These are phyloP conservation scores for Suhomyces pyralidae DNA, from an alignment of 805 yeast species.

Conservation along the genomic window DNA sequence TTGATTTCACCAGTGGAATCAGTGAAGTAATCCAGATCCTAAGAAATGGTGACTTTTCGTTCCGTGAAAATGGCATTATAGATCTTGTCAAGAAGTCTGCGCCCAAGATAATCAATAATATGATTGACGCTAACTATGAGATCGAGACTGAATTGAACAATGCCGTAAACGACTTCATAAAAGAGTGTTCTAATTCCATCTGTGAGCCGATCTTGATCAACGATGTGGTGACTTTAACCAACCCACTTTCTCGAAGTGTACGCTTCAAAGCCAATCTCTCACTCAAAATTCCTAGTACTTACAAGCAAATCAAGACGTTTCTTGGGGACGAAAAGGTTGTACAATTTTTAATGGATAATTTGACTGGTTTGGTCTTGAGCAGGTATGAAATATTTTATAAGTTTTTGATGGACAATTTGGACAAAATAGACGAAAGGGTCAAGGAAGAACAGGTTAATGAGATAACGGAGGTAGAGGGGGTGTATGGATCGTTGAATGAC, in stretches of 20 bases:
- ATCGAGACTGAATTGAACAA: slow-evolving; percentile 70
- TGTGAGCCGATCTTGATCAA: slow-evolving; percentile 38
- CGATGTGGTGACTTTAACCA: slow-evolving; percentile 15
- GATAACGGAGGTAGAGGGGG: slow-evolving; percentile 62
- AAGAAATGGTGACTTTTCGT: slow-evolving; percentile 37
- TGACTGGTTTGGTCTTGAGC: slow-evolving; percentile 50
- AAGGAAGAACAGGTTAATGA: slow-evolving; percentile 29
- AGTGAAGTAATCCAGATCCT: slow-evolving; percentile 41
- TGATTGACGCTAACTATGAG: slow-evolving; percentile 74
- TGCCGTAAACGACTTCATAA: slow-evolving; percentile 66
- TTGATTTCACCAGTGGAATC: slow-evolving; percentile 78
- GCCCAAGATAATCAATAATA: slow-evolving; percentile 76
- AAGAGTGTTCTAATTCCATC: slow-evolving; percentile 43
- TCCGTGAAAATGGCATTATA: slow-evolving; percentile 34
- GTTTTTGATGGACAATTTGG: slow-evolving; percentile 22
- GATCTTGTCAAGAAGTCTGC: slow-evolving; percentile 63
- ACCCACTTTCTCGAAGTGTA: slow-evolving; percentile 30
- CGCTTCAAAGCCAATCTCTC: slow-evolving; percentile 50
- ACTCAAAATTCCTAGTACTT: slow-evolving; percentile 54
- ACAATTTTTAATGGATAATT: slow-evolving; percentile 27
- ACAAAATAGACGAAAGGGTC: slow-evolving; percentile 19
- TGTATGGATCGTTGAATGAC: slow-evolving; percentile 49
- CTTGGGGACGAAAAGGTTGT: slow-evolving; percentile 51
- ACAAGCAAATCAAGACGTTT: slow-evolving; percentile 50
- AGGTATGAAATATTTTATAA: slow-evolving; percentile 56